These are phyloP conservation scores for Lenzites betulinus DNA, from an alignment of 768 basidiomycete species.

Conservation along the genomic window DNA sequence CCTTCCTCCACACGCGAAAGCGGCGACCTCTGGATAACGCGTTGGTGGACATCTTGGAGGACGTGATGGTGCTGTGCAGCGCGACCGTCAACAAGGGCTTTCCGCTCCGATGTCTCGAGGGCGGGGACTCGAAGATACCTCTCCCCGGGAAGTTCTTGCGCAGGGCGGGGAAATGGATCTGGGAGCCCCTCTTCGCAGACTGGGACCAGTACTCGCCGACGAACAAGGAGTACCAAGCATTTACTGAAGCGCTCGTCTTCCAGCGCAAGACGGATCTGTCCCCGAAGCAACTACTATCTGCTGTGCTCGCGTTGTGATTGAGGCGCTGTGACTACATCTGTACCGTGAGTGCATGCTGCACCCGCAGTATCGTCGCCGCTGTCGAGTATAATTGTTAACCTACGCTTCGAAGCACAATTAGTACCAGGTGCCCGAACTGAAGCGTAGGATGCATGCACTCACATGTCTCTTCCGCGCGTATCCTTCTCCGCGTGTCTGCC, in stretches of 20 bases:
- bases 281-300: background rate
- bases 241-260: background rate
- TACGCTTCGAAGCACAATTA: too few species aligned
- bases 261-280: background rate
- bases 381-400: too few species aligned
- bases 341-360: too few species aligned
- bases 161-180: background rate
- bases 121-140: background rate
- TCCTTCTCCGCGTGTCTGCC: too few species aligned
- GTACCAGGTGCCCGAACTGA: too few species aligned
- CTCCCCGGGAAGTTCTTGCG: background rate
- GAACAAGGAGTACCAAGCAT: background rate
- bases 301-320: background rate
- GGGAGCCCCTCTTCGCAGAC: background rate
- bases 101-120: background rate
- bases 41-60: background rate
- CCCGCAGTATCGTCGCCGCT: too few species aligned
- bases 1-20: background rate
- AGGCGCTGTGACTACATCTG: too few species aligned
- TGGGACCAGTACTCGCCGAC: conserved; percentile 4
- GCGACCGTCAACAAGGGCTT: background rate
- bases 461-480: too few species aligned
- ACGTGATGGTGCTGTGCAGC: background rate
- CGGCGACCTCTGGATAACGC: background rate
- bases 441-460: too few species aligned